A percentile compares a stretch with the other conserved stretches of the same genome.
phyloP scores from a whole-genome alignment of 768 basidiomycete species.

The Boletus pseudopeckii region DNA sequence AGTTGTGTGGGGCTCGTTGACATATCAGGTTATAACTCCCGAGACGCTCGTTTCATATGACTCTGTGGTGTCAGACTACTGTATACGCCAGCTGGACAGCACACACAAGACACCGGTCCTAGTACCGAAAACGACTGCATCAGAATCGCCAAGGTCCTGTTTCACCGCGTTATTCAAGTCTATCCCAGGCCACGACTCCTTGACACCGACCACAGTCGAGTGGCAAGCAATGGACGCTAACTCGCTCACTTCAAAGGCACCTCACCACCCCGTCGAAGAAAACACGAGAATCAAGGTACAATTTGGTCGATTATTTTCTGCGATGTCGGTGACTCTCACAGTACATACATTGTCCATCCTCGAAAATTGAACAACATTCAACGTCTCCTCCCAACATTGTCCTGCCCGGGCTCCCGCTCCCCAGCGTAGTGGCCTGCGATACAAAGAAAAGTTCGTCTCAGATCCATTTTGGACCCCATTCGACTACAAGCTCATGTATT shows the following conservation, averaged over 20 bases:
- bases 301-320: neutral
- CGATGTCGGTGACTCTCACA: neutral
- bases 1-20: neutral
- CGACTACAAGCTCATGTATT: neutral
- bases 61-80: too few species aligned
- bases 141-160: too few species aligned
- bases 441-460: constrained; percentile 31
- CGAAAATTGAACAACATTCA: too few species aligned
- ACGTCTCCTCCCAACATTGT: neutral
- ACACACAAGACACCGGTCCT: neutral
- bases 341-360: neutral
- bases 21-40: neutral
- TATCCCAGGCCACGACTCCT: neutral
- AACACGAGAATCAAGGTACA: constrained; percentile 25
- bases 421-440: constrained; percentile 22
- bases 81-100: neutral
- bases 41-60: too few species aligned
- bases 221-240: constrained; percentile 16
- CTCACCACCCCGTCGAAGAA: constrained; percentile 18
- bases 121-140: neutral
- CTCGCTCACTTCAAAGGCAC: constrained; percentile 9
- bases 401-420: constrained; percentile 11
- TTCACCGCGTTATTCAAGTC: too few species aligned
- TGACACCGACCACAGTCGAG: neutral
- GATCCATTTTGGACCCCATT: neutral